Evolutionary conservation across 768 basidiomycete genomes (phyloP).

Genomic region (Boletus pseudopeckii): DNA sequence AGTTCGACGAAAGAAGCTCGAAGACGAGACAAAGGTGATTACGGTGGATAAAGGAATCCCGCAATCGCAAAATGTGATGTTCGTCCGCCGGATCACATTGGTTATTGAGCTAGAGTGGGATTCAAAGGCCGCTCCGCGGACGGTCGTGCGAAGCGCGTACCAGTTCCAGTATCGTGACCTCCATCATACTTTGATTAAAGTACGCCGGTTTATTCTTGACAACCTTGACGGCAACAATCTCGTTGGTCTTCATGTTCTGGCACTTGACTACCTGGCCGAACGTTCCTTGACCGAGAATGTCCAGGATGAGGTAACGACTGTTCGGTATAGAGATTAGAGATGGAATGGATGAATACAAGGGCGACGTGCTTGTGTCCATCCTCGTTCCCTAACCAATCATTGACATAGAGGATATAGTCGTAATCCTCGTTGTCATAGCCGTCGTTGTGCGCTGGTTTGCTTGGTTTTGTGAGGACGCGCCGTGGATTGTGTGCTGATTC

Average conservation of each 20-base stretch:
- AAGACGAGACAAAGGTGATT: slow-evolving; percentile 97
- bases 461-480: slow-evolving; percentile 95
- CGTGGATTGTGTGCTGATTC: slow-evolving; percentile 94
- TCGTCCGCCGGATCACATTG: slow-evolving; percentile 91
- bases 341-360: neutral
- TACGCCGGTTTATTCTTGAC: slow-evolving; percentile 99
- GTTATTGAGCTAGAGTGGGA: slow-evolving; percentile 75
- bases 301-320: slow-evolving; percentile 89
- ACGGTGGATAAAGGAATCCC: slow-evolving; percentile 95
- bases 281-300: slow-evolving; percentile 97
- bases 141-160: slow-evolving; percentile 47
- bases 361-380: slow-evolving; percentile 86
- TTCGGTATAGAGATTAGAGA: slow-evolving; percentile 14
- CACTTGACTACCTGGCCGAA: slow-evolving; percentile 99
- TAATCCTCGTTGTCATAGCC: slow-evolving; percentile 99
- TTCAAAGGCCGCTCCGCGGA: neutral
- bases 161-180: slow-evolving; percentile 95
- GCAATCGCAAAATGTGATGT: slow-evolving; percentile 93
- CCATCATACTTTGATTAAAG: slow-evolving; percentile 99
- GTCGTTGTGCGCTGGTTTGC: slow-evolving; percentile 93
- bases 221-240: slow-evolving; percentile 98
- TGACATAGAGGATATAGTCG: slow-evolving; percentile 99
- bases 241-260: slow-evolving; percentile 99
- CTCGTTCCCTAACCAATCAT: slow-evolving; percentile 93
- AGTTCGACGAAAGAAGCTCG: slow-evolving; percentile 92